Base-by-base conservation (phyloP, 2,329 filamentous ascomycete genomes). In the Penicillium sp. region DNA sequence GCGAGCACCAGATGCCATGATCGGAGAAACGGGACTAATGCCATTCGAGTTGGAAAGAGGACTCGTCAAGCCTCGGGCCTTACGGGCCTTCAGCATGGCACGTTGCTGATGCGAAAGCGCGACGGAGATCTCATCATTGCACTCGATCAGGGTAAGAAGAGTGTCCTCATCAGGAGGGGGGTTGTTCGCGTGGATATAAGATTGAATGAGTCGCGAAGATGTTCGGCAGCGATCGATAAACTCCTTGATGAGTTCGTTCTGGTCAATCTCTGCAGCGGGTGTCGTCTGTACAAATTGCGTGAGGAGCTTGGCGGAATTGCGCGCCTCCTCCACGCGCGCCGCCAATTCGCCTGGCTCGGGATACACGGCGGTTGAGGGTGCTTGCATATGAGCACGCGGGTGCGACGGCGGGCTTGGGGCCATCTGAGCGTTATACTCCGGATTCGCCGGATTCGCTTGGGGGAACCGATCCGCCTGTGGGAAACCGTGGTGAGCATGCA, bases 61-160 rank as follows among this genome's bases (percentile, higher is more conserved):
- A 19, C 49, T 67, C 1, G 63, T 52, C 24, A 61, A 62, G 9
- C 66, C 66, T 10, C 61, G 55, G 4, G 65, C 61, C 53, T 82
- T 80, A 46, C 85, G 78, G 9, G 85, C 85, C 59, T 82, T 78
- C 7, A 88, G 78, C 42, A 96, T 79, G 10, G 91, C 89, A 54
- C 92, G 87, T 74, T 96, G 91, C 73, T 97, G 91, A 70, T 91
- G 87, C 62, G 87, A 95, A 42, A 93, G 81, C 0, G 93, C 88
- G 45, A 90, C 85, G 59, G 91, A 90, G 29, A 99, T 81, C 71
- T 93, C 90, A 74, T 98, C 95, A 71, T 96, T 96, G 14, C 91
- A 95, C 74, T 97, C 92, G 68, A 99, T 96, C 60, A 99, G 79
- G 14, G 87, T 93, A 71, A 95, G 87, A 84, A 98, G 91, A 1